Base-by-base conservation (phyloP, 495 filamentous ascomycete species). In the Penicillium fimorum region DNA sequence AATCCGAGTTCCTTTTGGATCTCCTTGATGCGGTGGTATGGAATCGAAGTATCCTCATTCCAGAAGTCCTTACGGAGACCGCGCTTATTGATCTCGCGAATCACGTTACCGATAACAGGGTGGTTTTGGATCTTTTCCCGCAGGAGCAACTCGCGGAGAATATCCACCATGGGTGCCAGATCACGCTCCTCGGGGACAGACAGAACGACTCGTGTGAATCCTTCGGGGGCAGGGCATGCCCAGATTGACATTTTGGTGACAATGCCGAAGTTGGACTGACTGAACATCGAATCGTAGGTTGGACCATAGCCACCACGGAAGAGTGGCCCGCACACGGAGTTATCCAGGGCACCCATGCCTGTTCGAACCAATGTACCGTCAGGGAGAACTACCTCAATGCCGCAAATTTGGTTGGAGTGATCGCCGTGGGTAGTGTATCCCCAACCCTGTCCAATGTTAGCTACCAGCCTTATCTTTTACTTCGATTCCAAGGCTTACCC, bases 241-340 rank as follows among this genome's bases (percentile, higher is more conserved):
- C 50, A 42, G 32, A 86, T 73, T 18, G 82, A 82, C 79, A 86
- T 82, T 63, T 85, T 83, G 2, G 74, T 79, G 12, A 86, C 79
- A 42, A 86, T 84, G 38, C 82, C 83, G 49, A 79, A 73, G 59
- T 79, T 82, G 51, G 71, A 76, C 58, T 85, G 83, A 1, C 76
- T 76, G 66, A 86, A 86, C 43, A 86, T 44, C 20, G 37, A 40
- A 18, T 40, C 37, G 37, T 40, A 40, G 37, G 37, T 40, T 15
- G 37, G 37, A 5, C 37, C 37, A 18, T 40, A 40, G 37, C 37
- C 37, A 17, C 37, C 37, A 18, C 37, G 37, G 37, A 40, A 40
- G 3, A 40, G 37, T 17, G 37, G 37, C 2, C 15, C 37, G 17
- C 37, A 40, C 2, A 40, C 37, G 9, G 42, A 44, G 22, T 44